Conservation (phyloP, 169 alveolate genomes). For the Plasmodium blacklocki region DNA sequence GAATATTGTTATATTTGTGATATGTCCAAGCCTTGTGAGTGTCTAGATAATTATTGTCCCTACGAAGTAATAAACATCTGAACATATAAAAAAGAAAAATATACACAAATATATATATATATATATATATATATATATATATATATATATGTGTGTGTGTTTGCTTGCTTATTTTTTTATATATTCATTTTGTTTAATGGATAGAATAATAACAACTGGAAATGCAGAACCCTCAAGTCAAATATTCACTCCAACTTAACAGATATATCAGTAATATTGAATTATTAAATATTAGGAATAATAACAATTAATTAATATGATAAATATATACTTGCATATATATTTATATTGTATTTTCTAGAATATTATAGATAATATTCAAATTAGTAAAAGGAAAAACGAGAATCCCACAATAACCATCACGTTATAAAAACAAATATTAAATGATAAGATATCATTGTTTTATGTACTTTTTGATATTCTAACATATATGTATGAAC, state of each 20-base stretch:
- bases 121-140: background rate
- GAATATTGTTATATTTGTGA: slow-evolving; percentile 67
- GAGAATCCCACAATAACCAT: no score
- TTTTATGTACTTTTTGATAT: no score
- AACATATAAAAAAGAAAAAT: no score
- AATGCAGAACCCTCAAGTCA: slow-evolving; percentile 29
- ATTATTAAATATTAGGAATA: no score
- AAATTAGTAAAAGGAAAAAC: no score
- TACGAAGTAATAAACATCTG: slow-evolving; percentile 18
- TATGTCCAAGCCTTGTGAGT: slow-evolving; percentile 40
- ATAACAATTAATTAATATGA: no score
- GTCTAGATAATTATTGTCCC: slow-evolving; percentile 23
- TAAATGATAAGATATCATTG: no score
- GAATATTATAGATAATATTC: no score
- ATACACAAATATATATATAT: background rate
- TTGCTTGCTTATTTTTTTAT: background rate
- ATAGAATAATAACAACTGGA: slow-evolving; percentile 34
- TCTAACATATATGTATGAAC: no score
- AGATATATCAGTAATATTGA: slow-evolving; percentile 28
- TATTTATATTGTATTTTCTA: no score
- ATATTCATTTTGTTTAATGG: background rate
- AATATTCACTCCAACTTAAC: slow-evolving; percentile 47
- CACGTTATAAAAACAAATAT: no score
- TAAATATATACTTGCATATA: no score
- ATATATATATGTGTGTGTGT: background rate